phyloP scores from a whole-genome alignment of 225 moss, liverwort and hornwort species.

The Neckera pumila region DNA sequence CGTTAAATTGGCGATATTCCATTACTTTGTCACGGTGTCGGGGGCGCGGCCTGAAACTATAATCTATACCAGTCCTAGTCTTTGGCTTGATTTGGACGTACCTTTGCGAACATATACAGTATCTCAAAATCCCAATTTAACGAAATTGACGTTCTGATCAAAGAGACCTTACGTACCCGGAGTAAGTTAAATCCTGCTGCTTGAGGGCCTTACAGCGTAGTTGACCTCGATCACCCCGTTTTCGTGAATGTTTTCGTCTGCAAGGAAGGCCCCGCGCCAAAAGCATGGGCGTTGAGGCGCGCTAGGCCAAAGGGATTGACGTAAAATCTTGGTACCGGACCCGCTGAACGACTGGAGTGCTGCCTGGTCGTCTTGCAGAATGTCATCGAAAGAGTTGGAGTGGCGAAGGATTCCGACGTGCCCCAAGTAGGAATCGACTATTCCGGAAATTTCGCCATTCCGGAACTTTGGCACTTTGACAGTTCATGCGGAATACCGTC shows the following conservation, averaged over 20 bases:
- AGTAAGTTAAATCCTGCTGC: background rate
- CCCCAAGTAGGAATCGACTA: background rate
- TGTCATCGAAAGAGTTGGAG: background rate
- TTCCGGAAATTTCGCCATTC: no score
- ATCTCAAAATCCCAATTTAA: no score
- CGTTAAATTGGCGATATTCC: no score
- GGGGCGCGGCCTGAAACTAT: no score
- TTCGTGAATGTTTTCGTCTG: background rate
- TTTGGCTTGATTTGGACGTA: no score
- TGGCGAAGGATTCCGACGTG: no score
- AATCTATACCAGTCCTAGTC: no score
- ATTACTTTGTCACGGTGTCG: no score
- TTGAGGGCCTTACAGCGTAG: background rate
- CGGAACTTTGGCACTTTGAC: no score
- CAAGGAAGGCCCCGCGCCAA: background rate
- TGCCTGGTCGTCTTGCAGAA: background rate
- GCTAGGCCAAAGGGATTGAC: background rate
- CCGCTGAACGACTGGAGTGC: background rate
- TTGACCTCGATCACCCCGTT: background rate
- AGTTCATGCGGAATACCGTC: no score
- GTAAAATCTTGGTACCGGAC: background rate
- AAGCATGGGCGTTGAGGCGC: background rate
- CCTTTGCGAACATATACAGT: no score
- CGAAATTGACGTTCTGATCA: no score
- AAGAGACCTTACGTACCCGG: background rate